Conservation (phyloP, 2,329 filamentous ascomycete species). For the Neopestalotiopsis clavispora region DNA sequence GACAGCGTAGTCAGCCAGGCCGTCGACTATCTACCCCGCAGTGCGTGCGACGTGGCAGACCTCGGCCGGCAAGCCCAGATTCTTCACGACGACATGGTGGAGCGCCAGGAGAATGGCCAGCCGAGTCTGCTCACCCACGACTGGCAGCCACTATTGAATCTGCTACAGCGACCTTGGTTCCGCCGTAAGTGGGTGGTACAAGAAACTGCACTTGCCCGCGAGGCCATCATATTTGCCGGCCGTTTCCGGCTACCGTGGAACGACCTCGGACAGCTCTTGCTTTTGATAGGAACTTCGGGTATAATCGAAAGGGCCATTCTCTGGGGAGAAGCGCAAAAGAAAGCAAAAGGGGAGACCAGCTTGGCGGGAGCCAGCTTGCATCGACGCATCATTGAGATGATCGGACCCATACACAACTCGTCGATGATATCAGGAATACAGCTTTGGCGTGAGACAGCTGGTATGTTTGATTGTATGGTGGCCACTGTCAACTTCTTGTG, state of each 20-base stretch:
- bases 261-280: not conserved
- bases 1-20: not conserved
- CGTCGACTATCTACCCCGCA: not conserved
- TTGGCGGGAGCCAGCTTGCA: not conserved
- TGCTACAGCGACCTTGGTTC: slow-evolving; percentile 8
- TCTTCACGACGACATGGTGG: not conserved
- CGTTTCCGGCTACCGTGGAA: not conserved
- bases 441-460: not conserved
- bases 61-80: not conserved
- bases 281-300: slow-evolving; percentile 5
- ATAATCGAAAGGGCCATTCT: not conserved
- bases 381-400: not conserved
- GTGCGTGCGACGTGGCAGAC: not conserved
- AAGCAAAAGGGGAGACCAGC: not conserved
- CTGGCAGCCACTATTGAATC: not conserved
- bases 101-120: not conserved
- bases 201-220: slow-evolving; percentile 18
- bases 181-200: slow-evolving; percentile 21
- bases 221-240: slow-evolving; percentile 6
- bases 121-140: not conserved
- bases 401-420: not conserved
- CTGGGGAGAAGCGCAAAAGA: not conserved
- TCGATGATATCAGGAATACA: not conserved
- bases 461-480: slow-evolving; percentile 8
- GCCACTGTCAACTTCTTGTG: not conserved